A percentile compares a stretch with the other conserved stretches of the same genome.
These are phyloP conservation scores for Rhamnella rubrinervis DNA, from an alignment of 331 rosid genomes.

Conservation along the genomic window DNA sequence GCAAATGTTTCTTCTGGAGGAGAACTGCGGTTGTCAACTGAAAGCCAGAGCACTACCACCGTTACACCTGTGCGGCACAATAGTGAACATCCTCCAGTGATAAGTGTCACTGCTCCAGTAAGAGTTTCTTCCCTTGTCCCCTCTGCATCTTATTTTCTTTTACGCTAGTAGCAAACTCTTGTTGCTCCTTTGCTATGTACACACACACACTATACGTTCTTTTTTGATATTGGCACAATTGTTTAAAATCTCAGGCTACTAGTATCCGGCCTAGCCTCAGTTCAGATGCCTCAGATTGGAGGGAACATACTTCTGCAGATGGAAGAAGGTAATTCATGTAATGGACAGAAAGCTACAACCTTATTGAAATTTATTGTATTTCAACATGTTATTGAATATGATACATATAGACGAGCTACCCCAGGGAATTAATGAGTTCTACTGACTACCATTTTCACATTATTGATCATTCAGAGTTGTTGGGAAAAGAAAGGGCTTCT, in stretches of 20 bases:
- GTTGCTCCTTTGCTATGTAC: neutral
- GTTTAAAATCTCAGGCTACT: conserved; percentile 48
- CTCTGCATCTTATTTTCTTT: conserved; percentile 8
- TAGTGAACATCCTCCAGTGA: conserved; percentile 44
- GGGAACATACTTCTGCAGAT: conserved; percentile 76
- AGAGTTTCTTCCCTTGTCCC: conserved; percentile 14
- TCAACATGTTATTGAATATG: neutral
- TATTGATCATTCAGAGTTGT: too few species aligned
- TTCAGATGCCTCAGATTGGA: conserved; percentile 69
- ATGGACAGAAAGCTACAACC: neutral
- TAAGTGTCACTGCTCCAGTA: conserved; percentile 51
- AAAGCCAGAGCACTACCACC: conserved; percentile 41
- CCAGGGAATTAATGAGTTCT: too few species aligned
- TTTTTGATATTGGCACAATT: conserved; percentile 1
- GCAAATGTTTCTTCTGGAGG: conserved; percentile 46
- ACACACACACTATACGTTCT: neutral
- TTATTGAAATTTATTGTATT: neutral
- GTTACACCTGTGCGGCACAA: conserved; percentile 41
- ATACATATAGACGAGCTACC: too few species aligned
- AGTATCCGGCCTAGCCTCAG: conserved; percentile 32
- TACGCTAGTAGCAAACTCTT: neutral
- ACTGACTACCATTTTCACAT: too few species aligned
- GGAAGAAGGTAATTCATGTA: conserved; percentile 70
- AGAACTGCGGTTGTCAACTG: conserved; percentile 30
- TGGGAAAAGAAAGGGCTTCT: too few species aligned